phyloP scores from a whole-genome alignment of 768 basidiomycete genomes.

The Mycena pura region DNA sequence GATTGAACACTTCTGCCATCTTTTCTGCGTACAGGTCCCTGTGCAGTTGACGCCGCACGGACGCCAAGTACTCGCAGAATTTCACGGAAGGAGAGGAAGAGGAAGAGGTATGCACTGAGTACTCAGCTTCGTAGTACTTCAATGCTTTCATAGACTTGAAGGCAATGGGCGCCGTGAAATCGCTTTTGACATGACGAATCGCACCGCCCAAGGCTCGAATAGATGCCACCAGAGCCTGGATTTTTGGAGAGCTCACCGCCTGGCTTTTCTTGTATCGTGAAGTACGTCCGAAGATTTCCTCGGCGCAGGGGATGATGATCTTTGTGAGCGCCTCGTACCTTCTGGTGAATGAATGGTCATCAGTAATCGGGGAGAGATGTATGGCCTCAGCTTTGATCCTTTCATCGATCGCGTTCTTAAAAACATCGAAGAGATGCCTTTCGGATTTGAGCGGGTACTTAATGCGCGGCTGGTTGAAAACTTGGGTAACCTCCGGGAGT shows the following conservation, averaged over 20 bases:
- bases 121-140: background rate
- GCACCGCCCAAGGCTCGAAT: background rate
- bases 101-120: background rate
- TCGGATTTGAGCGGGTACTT: background rate
- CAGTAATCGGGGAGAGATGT: background rate
- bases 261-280: background rate
- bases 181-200: constrained; percentile 10
- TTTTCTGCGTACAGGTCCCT: constrained; percentile 8
- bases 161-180: background rate
- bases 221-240: background rate
- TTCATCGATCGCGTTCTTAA: background rate
- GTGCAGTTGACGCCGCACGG: background rate
- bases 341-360: background rate
- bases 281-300: background rate
- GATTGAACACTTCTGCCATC: background rate
- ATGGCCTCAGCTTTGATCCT: constrained; percentile 1
- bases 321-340: constrained; percentile 1
- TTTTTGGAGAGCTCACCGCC: background rate
- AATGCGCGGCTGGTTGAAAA: constrained; percentile 3
- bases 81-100: background rate
- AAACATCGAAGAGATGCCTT: background rate
- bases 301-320: background rate
- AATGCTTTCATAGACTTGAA: background rate
- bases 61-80: background rate
- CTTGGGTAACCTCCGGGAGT: background rate